These are phyloP conservation scores for Lachancea sp. DNA, from an alignment of 805 yeast species.

Conservation along the genomic window DNA sequence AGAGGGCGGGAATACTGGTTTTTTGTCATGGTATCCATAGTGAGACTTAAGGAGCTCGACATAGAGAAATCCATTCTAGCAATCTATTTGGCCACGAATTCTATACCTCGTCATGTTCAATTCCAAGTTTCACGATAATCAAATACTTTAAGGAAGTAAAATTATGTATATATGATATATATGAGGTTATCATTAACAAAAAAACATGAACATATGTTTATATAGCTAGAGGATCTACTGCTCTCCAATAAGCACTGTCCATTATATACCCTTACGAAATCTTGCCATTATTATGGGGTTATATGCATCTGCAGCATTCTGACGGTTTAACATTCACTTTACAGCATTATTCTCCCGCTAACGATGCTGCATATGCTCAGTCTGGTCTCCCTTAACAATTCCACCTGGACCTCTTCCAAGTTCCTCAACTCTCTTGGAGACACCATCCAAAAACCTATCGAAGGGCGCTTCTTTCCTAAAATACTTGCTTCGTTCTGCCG, in stretches of 20 bases:
- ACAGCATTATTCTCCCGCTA: background rate
- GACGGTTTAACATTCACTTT: background rate
- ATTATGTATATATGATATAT: too few species aligned
- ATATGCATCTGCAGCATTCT: too few species aligned
- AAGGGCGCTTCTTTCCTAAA: conserved; percentile 34
- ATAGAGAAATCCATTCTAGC: conserved; percentile 1
- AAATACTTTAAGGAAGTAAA: too few species aligned
- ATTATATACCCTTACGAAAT: too few species aligned
- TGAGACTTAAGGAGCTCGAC: background rate
- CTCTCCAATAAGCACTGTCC: too few species aligned
- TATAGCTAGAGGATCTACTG: too few species aligned
- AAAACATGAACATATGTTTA: too few species aligned
- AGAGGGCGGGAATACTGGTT: conserved; percentile 4
- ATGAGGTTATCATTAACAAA: too few species aligned
- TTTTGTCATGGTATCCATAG: background rate
- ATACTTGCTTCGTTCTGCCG: conserved; percentile 43
- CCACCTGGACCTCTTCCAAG: conserved; percentile 16
- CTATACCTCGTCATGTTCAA: too few species aligned
- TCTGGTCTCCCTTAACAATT: background rate
- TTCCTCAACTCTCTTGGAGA: conserved; percentile 22
- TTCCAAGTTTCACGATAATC: too few species aligned
- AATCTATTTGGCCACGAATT: too few species aligned
- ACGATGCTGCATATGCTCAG: background rate
- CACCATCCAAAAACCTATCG: conserved; percentile 20
- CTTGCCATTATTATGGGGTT: too few species aligned